Percentiles rank a stretch among this genome's conserved stretches.
Evolutionary conservation across 2,329 filamentous ascomycete genomes (phyloP).

Genomic region (Ophiocordyceps sinensis): DNA sequence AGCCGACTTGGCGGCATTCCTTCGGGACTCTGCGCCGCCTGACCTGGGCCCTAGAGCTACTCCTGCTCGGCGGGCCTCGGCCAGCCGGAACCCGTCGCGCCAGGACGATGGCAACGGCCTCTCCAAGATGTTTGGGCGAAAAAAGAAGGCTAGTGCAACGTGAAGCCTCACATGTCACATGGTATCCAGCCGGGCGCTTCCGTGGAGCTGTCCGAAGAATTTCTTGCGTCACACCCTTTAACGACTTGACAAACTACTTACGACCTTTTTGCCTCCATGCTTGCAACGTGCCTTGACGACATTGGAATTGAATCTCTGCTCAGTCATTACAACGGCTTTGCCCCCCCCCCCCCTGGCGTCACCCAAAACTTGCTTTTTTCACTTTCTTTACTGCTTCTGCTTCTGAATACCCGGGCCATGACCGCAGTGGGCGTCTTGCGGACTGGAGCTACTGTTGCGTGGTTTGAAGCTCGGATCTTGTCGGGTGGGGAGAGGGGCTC

Average conservation of each 20-base stretch:
- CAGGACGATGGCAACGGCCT: constrained; percentile 26
- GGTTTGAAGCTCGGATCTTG: neutral
- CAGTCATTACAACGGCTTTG: neutral
- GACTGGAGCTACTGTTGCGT: neutral
- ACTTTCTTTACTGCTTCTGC: neutral
- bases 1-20: constrained; percentile 57
- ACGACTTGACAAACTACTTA: neutral
- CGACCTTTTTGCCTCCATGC: neutral
- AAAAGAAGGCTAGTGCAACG: constrained; percentile 28
- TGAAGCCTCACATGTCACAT: constrained; percentile 5
- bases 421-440: neutral
- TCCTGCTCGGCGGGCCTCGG: constrained; percentile 4
- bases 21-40: constrained; percentile 54
- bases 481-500: too few relatives aligned
- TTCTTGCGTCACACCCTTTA: neutral
- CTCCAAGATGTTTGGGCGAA: constrained; percentile 33
- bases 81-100: constrained; percentile 10
- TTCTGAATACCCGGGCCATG: neutral
- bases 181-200: neutral
- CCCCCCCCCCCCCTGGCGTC: too few relatives aligned
- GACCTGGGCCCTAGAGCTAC: constrained; percentile 4
- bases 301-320: neutral
- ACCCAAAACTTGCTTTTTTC: neutral
- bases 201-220: neutral
- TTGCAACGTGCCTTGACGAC: neutral